Percentiles rank a stretch among this genome's conserved stretches.
Conservation (phyloP, 1,284 basidiomycete genomes). For the Leccinum insigne region DNA sequence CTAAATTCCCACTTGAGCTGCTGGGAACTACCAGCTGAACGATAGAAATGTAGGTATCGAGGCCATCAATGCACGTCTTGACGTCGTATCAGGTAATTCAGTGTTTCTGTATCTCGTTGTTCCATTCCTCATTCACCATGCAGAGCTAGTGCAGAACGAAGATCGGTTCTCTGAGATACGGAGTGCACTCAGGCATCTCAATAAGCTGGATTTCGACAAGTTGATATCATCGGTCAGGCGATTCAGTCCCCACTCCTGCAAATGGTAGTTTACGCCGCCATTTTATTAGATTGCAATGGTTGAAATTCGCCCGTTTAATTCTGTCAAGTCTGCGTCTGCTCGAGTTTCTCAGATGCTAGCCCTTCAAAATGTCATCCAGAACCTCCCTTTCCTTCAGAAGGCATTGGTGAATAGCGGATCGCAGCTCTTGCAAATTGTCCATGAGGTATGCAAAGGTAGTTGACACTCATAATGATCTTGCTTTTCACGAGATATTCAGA, state of each 20-base stretch:
- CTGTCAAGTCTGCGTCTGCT: constrained; percentile 62
- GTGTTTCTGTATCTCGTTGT: background rate
- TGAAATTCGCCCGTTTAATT: constrained; percentile 53
- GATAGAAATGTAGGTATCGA: constrained; percentile 26
- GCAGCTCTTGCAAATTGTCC: constrained; percentile 62
- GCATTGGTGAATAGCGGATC: constrained; percentile 61
- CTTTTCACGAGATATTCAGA: constrained; percentile 38
- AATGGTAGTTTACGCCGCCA: background rate
- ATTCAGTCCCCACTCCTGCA: background rate
- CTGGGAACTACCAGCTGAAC: background rate
- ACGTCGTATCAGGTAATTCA: constrained; percentile 75
- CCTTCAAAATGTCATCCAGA: constrained; percentile 68
- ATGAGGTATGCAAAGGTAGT: constrained; percentile 42
- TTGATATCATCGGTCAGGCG: constrained; percentile 67
- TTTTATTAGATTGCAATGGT: constrained; percentile 58
- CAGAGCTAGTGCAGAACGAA: constrained; percentile 77
- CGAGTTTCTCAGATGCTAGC: constrained; percentile 78
- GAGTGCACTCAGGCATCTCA: constrained; percentile 67
- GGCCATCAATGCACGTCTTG: constrained; percentile 78
- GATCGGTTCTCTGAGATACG: constrained; percentile 71
- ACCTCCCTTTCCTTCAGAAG: constrained; percentile 59
- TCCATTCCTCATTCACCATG: constrained; percentile 12
- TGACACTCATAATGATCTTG: too few relatives aligned
- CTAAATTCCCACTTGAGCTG: constrained; percentile 4
- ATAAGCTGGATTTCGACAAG: constrained; percentile 88